Evolutionary conservation across 176 grass and related monocot genomes (phyloP), one percentile per base, ranked within the genome.

Genomic region (Typha latifolia): DNA sequence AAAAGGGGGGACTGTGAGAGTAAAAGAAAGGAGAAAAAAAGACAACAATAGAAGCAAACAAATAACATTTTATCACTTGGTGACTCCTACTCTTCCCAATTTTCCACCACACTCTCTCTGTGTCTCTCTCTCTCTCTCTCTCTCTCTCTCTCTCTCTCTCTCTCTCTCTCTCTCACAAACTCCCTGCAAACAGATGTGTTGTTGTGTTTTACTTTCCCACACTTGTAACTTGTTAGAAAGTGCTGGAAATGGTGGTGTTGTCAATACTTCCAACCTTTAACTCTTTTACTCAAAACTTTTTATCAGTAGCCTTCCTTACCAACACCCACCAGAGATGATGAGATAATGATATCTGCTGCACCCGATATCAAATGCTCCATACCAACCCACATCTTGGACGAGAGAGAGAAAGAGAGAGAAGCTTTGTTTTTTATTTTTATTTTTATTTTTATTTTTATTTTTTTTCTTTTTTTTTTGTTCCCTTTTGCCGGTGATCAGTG

Each of bases 291-390:
- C 4, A 19, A 59, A 18, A 2, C n/a, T 59, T 59, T 56, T 18
- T 56, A 56, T 57, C n/a, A 57, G 53, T 57, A 20, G 53, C 8
- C n/a, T 57, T 20, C 53, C 53, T 3, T 18, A 57, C 59, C 0
- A 7, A 73, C 50, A 4, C 26, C 64, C 65, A 26, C 21, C 68
- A 49, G 63, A 49, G 63, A 79, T 78, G 76, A 83, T 87, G 80
- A 51, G 74, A 82, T 49, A 77, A 87, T 83, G 85, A 83, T 80
- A 32, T 72, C 16, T 20, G 52, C 72, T 22, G 47, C 62, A 27
- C 20, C 23, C 77, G 64, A 63, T 48, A 57, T 13, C 66, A 62
- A 23, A 31, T 31, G 59, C 68, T 22, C 49, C 15, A 49, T 63
- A 49, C 69, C 24, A 23, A 16, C 63, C 32, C 64, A 43, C 48